Evolutionary conservation across 2,329 filamentous ascomycete genomes (phyloP).

Genomic region (Pseudogymnoascus sp.): DNA sequence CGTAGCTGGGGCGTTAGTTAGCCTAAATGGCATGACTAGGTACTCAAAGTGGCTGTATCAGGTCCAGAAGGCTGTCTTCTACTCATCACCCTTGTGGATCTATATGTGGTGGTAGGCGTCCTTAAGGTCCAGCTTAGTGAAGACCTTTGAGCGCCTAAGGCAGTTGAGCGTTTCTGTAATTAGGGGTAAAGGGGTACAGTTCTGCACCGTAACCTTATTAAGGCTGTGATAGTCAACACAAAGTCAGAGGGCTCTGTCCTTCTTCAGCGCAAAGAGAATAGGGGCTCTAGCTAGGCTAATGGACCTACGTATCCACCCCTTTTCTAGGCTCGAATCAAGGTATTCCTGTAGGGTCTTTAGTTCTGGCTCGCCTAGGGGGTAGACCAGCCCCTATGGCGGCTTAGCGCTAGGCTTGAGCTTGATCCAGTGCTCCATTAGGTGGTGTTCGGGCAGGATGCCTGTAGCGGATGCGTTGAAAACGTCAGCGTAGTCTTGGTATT

Average conservation of each 20-base stretch:
- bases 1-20: too few relatives aligned
- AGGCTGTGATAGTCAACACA: constrained; percentile 12
- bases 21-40: too few relatives aligned
- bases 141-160: background rate
- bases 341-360: background rate
- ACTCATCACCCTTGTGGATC: too few relatives aligned
- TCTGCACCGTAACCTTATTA: constrained; percentile 7
- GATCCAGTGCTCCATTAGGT: too few relatives aligned
- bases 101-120: too few relatives aligned
- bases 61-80: too few relatives aligned
- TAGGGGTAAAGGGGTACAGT: constrained; percentile 9
- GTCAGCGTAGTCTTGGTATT: too few relatives aligned
- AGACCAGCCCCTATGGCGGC: background rate
- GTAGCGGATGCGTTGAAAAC: too few relatives aligned
- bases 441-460: too few relatives aligned
- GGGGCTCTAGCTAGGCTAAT: background rate
- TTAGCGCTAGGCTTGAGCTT: background rate
- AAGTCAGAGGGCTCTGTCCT: constrained; percentile 12
- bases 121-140: too few relatives aligned
- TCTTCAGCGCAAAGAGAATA: too few relatives aligned
- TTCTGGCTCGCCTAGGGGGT: background rate
- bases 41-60: too few relatives aligned
- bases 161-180: constrained; percentile 2
- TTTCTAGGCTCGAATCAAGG: background rate
- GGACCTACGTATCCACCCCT: background rate